phyloP scores from a whole-genome alignment of 805 yeast species.

The Nadsonia fulvescens region DNA sequence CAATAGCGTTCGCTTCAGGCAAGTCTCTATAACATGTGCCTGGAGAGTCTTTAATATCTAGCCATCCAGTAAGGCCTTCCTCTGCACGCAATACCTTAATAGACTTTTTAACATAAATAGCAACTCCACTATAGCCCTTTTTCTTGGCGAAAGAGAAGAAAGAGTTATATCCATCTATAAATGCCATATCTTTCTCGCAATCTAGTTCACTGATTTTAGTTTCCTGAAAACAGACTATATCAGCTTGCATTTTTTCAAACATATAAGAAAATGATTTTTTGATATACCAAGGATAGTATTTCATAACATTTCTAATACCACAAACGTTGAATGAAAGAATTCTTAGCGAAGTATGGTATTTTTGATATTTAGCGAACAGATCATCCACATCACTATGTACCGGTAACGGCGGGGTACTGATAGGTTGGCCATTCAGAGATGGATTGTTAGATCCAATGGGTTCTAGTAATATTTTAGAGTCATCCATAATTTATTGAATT shows the following conservation, averaged over 20 bases:
- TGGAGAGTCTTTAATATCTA: constrained; percentile 13
- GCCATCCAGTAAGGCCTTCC: constrained; percentile 74
- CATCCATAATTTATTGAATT: no score
- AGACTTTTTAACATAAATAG: constrained; percentile 42
- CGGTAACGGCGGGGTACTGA: no score
- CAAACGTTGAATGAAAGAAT: constrained; percentile 69
- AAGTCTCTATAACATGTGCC: constrained; percentile 15
- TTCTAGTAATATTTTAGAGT: no score
- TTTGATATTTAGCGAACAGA: no score
- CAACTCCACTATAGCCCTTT: constrained; percentile 88
- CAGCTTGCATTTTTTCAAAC: constrained; percentile 43
- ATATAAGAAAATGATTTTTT: constrained; percentile 22
- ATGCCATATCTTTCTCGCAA: constrained; percentile 33
- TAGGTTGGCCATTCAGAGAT: no score
- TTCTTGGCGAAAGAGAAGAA: constrained; percentile 57
- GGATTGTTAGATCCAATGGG: no score
- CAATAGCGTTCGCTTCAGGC: constrained; percentile 28
- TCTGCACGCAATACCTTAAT: constrained; percentile 57
- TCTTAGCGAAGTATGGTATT: no score
- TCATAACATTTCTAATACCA: constrained; percentile 62
- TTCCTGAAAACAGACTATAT: constrained; percentile 76
- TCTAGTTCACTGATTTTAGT: no score
- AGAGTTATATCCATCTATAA: constrained; percentile 37
- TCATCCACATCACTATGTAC: no score
- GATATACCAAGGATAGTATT: constrained; percentile 71